phyloP scores from a whole-genome alignment of 495 filamentous ascomycete species.

The Alectoria sarmentosa region DNA sequence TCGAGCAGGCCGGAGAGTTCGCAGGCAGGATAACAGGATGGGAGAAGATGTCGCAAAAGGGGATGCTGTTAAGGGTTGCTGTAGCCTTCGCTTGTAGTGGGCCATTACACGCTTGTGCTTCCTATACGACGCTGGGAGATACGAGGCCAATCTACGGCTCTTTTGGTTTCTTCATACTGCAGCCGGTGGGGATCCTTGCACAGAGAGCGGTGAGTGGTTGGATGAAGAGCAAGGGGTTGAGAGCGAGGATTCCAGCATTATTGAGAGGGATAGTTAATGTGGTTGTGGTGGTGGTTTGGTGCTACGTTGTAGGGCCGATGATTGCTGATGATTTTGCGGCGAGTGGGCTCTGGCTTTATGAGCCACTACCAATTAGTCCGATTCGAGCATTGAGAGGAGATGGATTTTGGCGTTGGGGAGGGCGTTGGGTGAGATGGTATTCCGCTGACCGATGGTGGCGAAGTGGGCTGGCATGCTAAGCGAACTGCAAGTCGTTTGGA shows the following conservation, averaged over 20 bases:
- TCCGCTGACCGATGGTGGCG: constrained; percentile 56
- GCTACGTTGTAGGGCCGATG: constrained; percentile 45
- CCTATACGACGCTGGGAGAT: constrained; percentile 42
- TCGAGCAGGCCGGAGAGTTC: constrained; percentile 35
- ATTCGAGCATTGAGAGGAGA: constrained; percentile 48
- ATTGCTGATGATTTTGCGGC: constrained; percentile 56
- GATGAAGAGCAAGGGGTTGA: constrained; percentile 24
- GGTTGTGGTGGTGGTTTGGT: constrained; percentile 48
- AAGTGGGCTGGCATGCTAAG: constrained; percentile 40
- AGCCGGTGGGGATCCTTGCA: constrained; percentile 47
- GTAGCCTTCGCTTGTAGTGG: constrained; percentile 55
- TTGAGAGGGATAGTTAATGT: constrained; percentile 45
- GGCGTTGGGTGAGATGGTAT: constrained; percentile 44
- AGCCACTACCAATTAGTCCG: constrained; percentile 61
- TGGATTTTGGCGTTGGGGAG: constrained; percentile 52
- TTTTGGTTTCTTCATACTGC: constrained; percentile 51
- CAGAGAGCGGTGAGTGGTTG: constrained; percentile 36
- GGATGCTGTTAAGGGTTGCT: constrained; percentile 30
- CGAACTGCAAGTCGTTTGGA: neutral
- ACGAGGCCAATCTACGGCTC: constrained; percentile 38
- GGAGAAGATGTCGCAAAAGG: constrained; percentile 18
- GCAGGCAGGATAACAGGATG: constrained; percentile 15
- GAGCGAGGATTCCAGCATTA: constrained; percentile 31
- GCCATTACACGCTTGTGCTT: constrained; percentile 52
- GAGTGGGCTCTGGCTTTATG: constrained; percentile 57